Conservation (phyloP, 768 basidiomycete genomes). For the Astraeus odoratus region DNA sequence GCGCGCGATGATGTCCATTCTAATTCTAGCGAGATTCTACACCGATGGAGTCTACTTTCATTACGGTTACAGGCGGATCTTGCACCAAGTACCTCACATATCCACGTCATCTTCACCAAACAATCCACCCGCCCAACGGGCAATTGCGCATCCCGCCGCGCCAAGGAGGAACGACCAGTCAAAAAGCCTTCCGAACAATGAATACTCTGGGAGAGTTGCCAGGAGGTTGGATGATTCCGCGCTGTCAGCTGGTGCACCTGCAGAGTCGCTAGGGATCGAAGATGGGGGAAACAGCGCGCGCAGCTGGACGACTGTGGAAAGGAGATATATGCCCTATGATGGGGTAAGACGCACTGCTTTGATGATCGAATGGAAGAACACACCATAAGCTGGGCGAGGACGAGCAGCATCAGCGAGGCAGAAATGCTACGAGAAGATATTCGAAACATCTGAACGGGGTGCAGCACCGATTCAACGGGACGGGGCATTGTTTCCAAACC, state of each 20-base stretch:
- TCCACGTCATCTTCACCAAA: slow-evolving; percentile 15
- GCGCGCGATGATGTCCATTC: too few species aligned
- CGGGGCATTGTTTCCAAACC: neutral
- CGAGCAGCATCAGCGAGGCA: slow-evolving; percentile 68
- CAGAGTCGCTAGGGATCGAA: slow-evolving; percentile 12
- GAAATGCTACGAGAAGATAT: slow-evolving; percentile 64
- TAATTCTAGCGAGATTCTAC: neutral
- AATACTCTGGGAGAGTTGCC: slow-evolving; percentile 63
- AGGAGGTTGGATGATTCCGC: slow-evolving; percentile 50
- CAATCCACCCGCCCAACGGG: slow-evolving; percentile 48
- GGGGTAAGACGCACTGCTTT: neutral
- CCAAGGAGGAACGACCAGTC: slow-evolving; percentile 65
- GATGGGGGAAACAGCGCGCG: slow-evolving; percentile 71
- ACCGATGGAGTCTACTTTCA: too few species aligned
- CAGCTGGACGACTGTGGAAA: slow-evolving; percentile 77
- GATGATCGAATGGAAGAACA: slow-evolving; percentile 9
- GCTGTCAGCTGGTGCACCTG: slow-evolving; percentile 5
- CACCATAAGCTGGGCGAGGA: slow-evolving; percentile 82
- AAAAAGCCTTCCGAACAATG: slow-evolving; percentile 67
- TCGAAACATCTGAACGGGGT: slow-evolving; percentile 41
- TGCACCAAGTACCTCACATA: neutral
- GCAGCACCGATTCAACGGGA: neutral
- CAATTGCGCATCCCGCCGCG: slow-evolving; percentile 39
- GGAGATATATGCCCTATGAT: slow-evolving; percentile 69
- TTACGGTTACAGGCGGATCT: neutral